Evolutionary conservation across 2,329 filamentous ascomycete species (phyloP), one percentile per base, ranked within the genome.

Genomic region (Fusarium brachygibbosum): DNA sequence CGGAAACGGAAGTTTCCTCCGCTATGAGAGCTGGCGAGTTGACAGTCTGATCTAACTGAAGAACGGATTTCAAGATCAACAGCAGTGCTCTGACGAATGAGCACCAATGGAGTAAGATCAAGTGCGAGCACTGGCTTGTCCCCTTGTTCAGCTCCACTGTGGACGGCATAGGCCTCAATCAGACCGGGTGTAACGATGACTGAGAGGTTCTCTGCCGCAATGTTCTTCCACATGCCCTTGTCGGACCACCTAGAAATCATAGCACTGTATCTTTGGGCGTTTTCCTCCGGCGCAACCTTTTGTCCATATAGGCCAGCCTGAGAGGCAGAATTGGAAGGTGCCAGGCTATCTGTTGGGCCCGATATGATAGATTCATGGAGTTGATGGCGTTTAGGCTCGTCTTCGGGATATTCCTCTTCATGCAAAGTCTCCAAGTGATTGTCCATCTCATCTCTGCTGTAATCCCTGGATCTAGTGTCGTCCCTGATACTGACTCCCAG

Each of bases 31-130:
- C 82, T 86, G 62, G 85, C 87, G 58, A 97, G 86, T 72, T 88
- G 88, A 7, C 92, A 94, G 66, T 92, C 85, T 23, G 85, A 79
- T 42, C 92, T 91, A 28, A 94, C 91, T 2, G 93, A 93, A 9
- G 95, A 98, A 50, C 94, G 91, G 69, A 99, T 93, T 70, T 97
- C 96, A 55, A 99, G 93, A 77, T 99, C 96, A 32, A 99, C 88
- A 5, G 92, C 93, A 23, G 94, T 99, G 74, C 94, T 96, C 75
- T 95, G 91, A 67, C 95, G 89, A 65, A 98, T 90, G 71, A 94
- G 91, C 10, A 98, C 95, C 37, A 97, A 84, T 1, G 96, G 96
- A 1, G 95, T 98, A 41, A 99, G 88, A 75, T 97, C 93, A 34
- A 98, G 87, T 8, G 91, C 92, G 42, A 91, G 82, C 21, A 90